Evolutionary conservation across 2,329 filamentous ascomycete species (phyloP).

Genomic region (Ceratocystis ficicola): DNA sequence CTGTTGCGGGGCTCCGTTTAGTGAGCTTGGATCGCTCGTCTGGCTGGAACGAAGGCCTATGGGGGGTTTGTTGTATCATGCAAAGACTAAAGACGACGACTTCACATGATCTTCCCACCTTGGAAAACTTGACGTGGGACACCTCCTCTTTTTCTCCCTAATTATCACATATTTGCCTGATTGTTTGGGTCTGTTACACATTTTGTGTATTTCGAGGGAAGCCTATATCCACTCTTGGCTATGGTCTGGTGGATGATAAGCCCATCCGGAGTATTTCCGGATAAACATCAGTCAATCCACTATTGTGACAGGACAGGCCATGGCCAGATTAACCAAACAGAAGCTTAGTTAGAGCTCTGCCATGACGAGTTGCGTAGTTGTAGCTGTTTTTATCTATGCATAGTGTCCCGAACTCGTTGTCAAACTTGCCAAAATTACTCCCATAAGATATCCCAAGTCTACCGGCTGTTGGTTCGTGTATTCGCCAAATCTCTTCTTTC

Average conservation of each 20-base stretch:
- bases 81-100: not conserved
- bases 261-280: not conserved
- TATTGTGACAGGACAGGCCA: not conserved
- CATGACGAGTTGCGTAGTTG: conserved; percentile 2
- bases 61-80: not conserved
- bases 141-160: not conserved
- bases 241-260: not conserved
- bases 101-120: not conserved
- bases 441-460: not conserved
- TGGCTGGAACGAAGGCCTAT: not conserved
- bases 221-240: not conserved
- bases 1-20: conserved; percentile 6
- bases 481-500: not conserved
- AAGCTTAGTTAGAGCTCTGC: conserved; percentile 9
- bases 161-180: not conserved
- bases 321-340: not conserved
- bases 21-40: not conserved
- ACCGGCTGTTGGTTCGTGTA: not conserved
- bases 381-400: not conserved
- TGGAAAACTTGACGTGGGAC: not conserved
- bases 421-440: not conserved
- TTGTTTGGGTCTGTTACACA: too few relatives aligned
- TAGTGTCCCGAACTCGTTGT: not conserved
- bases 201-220: too few relatives aligned
- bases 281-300: not conserved